Evolutionary conservation across 2,329 filamentous ascomycete species (phyloP).

Genomic region (Cadophora sp.): DNA sequence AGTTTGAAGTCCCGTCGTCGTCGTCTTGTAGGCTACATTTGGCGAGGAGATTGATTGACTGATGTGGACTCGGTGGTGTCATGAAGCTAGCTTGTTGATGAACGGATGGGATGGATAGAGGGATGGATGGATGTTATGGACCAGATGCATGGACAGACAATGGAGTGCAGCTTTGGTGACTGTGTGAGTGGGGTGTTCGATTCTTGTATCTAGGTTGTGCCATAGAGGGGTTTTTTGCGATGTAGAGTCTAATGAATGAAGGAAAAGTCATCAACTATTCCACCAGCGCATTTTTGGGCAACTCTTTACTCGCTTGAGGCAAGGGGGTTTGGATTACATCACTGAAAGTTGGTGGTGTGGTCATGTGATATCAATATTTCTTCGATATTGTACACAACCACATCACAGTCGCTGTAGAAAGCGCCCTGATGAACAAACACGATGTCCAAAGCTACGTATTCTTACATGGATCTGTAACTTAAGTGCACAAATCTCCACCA

Average conservation of each 20-base stretch:
- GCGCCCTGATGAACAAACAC: no score
- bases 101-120: background rate
- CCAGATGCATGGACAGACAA: slow-evolving; percentile 22
- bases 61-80: background rate
- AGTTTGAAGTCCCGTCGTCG: background rate
- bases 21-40: no score
- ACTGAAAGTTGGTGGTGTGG: no score
- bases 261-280: slow-evolving; percentile 15
- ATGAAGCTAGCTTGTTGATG: background rate
- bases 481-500: no score
- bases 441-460: no score
- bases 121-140: slow-evolving; percentile 16
- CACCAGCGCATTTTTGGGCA: background rate
- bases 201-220: slow-evolving; percentile 31
- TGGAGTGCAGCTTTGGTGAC: slow-evolving; percentile 15
- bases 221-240: slow-evolving; percentile 22
- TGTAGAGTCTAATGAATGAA: slow-evolving; percentile 18
- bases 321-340: no score
- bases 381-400: no score
- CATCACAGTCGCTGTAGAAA: no score
- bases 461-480: no score
- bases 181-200: slow-evolving; percentile 21
- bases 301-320: background rate
- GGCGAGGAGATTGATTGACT: background rate
- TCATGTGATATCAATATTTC: no score